Conservation (phyloP, 2,329 filamentous ascomycete species). For the Malbranchea zuffiana region DNA sequence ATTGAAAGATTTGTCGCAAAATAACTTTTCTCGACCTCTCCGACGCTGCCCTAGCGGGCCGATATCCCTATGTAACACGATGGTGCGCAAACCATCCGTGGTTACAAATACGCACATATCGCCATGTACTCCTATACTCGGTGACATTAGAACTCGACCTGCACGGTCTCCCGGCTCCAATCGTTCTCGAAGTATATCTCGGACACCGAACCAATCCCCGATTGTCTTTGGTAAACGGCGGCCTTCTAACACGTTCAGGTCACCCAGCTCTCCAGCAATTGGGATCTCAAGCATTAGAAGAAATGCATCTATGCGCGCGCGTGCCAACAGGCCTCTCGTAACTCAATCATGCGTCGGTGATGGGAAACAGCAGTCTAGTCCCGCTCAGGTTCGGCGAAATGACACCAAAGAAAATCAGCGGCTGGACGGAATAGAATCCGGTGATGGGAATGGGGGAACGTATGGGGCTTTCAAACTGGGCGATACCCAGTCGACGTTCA, state of each 20-base stretch:
- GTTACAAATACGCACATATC: constrained; percentile 5
- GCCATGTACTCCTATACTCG: constrained; percentile 5
- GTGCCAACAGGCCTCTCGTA: constrained; percentile 3
- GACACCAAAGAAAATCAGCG: constrained; percentile 15
- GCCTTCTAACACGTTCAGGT: neutral
- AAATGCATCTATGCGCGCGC: constrained; percentile 5
- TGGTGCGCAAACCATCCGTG: constrained; percentile 11
- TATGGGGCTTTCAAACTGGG: constrained; percentile 9
- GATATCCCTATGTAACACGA: constrained; percentile 11
- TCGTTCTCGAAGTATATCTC: constrained; percentile 8
- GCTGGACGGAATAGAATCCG: neutral
- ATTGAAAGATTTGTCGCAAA: constrained; percentile 11
- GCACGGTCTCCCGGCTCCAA: constrained; percentile 5
- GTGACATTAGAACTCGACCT: neutral
- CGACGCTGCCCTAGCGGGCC: constrained; percentile 12
- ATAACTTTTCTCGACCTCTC: constrained; percentile 17
- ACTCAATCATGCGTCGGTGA: constrained; percentile 5
- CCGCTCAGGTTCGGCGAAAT: constrained; percentile 10
- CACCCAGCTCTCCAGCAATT: constrained; percentile 6
- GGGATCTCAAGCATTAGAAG: neutral
- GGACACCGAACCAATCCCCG: constrained; percentile 10
- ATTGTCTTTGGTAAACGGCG: constrained; percentile 11
- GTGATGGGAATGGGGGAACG: neutral
- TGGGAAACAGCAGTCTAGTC: constrained; percentile 9
- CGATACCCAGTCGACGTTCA: constrained; percentile 15